Evolutionary conservation across 176 grass and related monocot genomes (phyloP).

Genomic region (Musa schizocarpa): DNA sequence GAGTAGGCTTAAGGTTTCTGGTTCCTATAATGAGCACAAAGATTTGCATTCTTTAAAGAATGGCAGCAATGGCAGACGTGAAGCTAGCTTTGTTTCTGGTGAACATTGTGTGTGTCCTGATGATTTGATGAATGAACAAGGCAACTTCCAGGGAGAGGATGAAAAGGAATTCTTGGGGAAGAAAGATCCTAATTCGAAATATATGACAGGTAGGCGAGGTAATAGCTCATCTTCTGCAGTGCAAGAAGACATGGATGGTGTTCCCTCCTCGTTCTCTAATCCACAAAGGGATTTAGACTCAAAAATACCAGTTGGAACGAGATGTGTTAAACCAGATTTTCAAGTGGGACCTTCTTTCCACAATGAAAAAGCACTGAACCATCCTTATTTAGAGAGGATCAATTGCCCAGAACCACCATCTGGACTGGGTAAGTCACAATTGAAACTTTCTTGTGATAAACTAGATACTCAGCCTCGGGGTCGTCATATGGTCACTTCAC

Average conservation of each 20-base stretch:
- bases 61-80: not conserved
- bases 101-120: not conserved
- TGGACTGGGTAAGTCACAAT: slow-evolving; percentile 40
- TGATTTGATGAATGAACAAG: not conserved
- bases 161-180: slow-evolving; percentile 37
- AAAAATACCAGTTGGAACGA: slow-evolving; percentile 25
- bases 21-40: not conserved
- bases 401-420: slow-evolving; percentile 19
- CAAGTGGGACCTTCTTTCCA: slow-evolving; percentile 19
- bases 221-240: slow-evolving; percentile 32
- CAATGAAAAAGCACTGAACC: slow-evolving; percentile 9
- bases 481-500: slow-evolving; percentile 31
- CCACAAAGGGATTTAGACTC: slow-evolving; percentile 15
- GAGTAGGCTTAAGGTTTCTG: slow-evolving; percentile 11
- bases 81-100: not conserved
- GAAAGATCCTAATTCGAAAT: slow-evolving; percentile 31
- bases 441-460: slow-evolving; percentile 34
- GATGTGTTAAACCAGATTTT: slow-evolving; percentile 24
- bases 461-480: slow-evolving; percentile 34
- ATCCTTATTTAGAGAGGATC: slow-evolving; percentile 13
- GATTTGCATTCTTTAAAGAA: not conserved
- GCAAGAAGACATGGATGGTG: slow-evolving; percentile 20
- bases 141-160: slow-evolving; percentile 29
- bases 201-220: slow-evolving; percentile 31
- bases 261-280: slow-evolving; percentile 29